A percentile compares a stretch with the other conserved stretches of the same genome.
Conservation (phyloP, 495 filamentous ascomycete genomes). For the Hyaloscypha finlandica region DNA sequence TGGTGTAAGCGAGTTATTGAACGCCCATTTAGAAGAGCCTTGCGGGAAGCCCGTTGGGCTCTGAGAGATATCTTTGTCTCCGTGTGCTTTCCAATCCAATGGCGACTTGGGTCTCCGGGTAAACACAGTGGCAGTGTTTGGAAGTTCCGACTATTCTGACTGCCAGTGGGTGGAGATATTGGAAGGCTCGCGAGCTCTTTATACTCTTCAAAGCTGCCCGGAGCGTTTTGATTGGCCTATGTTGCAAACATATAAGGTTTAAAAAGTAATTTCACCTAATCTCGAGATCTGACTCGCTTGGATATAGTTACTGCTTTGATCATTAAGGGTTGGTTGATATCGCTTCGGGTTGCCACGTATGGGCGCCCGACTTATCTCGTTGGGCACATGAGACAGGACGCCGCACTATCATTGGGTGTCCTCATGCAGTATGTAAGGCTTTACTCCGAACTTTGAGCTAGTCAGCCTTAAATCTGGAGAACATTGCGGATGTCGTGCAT, state of each 20-base stretch:
- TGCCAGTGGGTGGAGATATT: neutral
- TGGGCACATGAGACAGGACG: neutral
- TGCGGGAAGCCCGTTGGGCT: neutral
- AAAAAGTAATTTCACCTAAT: neutral
- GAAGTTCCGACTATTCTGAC: neutral
- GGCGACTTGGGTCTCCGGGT: neutral
- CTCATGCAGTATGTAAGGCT: neutral
- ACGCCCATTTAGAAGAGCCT: neutral
- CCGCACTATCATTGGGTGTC: neutral
- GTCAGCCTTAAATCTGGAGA: conserved; percentile 5
- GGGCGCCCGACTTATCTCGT: neutral
- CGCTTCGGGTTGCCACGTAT: conserved; percentile 1
- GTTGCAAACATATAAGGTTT: neutral
- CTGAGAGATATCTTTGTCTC: neutral
- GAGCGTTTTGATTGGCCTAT: neutral
- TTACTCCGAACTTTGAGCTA: neutral
- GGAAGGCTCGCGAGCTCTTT: neutral
- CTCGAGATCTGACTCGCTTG: conserved; percentile 3
- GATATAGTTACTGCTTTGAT: neutral
- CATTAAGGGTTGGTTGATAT: neutral
- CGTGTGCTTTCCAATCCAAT: neutral
- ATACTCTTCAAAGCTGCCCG: neutral
- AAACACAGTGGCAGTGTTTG: neutral
- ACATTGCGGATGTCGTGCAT: neutral
- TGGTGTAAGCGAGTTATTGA: neutral